These are phyloP conservation scores for Zalaria sp. DNA, from an alignment of 2,329 filamentous ascomycete species.

Conservation along the genomic window DNA sequence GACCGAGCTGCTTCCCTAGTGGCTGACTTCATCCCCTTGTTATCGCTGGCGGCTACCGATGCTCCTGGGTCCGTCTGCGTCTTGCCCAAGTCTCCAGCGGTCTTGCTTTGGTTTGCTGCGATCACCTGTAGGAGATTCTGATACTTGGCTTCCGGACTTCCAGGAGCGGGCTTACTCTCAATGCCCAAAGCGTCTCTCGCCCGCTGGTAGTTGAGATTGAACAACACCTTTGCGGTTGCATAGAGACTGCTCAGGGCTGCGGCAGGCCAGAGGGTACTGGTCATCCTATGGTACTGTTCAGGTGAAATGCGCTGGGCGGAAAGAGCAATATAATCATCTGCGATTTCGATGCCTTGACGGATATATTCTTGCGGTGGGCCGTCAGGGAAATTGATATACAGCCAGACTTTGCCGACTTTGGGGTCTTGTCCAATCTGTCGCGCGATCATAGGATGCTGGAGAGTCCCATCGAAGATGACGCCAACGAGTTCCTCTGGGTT, in stretches of 20 bases:
- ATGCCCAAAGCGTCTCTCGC: constrained; percentile 22
- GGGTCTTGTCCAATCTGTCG: constrained; percentile 23
- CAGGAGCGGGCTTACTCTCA: constrained; percentile 15
- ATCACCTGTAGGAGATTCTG: constrained; percentile 15
- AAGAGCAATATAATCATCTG: constrained; percentile 25
- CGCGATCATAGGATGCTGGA: constrained; percentile 17
- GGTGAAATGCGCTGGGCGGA: constrained; percentile 22
- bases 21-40: neutral
- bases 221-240: constrained; percentile 19
- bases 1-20: neutral
- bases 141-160: constrained; percentile 17
- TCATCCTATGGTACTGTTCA: constrained; percentile 25
- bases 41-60: neutral
- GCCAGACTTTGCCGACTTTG: constrained; percentile 28
- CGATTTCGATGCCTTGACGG: constrained; percentile 28
- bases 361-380: constrained; percentile 35
- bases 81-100: constrained; percentile 5
- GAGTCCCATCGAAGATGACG: constrained; percentile 16
- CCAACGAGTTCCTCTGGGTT: constrained; percentile 20
- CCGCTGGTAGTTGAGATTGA: constrained; percentile 19
- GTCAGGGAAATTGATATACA: constrained; percentile 34
- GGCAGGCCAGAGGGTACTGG: constrained; percentile 22
- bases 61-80: constrained; percentile 3
- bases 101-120: constrained; percentile 12
- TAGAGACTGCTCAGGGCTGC: constrained; percentile 21